phyloP scores from a whole-genome alignment of 2,329 filamentous ascomycete genomes.

The Xylaria sp. region DNA sequence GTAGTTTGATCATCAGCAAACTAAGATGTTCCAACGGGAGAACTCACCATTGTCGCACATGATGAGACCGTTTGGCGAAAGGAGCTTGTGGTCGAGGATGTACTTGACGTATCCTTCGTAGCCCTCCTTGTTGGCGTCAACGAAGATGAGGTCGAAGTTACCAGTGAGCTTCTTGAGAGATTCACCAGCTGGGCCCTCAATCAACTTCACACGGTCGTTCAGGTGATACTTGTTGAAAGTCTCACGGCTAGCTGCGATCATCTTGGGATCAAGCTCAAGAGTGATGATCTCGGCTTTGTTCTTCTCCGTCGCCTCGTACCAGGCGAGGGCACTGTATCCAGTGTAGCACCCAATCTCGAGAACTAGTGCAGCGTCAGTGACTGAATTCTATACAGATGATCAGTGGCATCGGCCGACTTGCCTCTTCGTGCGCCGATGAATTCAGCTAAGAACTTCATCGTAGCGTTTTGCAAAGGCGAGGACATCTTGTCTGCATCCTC shows the following conservation, averaged over 20 bases:
- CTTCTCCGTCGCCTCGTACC: constrained; percentile 48
- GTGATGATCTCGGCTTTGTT: constrained; percentile 41
- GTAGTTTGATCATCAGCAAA: not conserved
- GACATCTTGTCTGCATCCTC: not conserved
- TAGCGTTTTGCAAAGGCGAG: not conserved
- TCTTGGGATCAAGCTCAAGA: constrained; percentile 38
- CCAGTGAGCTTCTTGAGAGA: not conserved
- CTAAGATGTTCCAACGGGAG: not conserved
- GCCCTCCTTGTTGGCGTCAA: not conserved
- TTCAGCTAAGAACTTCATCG: not conserved
- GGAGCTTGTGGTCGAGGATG: not conserved
- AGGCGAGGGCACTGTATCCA: constrained; percentile 50
- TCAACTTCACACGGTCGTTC: not conserved
- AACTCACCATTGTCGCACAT: not conserved
- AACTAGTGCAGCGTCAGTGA: constrained; percentile 38
- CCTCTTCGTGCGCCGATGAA: constrained; percentile 35
- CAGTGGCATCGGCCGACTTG: not conserved
- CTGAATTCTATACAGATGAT: not conserved
- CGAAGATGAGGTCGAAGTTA: not conserved
- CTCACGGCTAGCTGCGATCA: constrained; percentile 37
- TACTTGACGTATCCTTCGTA: not conserved
- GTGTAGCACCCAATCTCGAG: constrained; percentile 52
- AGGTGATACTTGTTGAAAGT: not conserved
- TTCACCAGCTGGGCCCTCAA: not conserved
- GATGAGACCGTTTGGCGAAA: not conserved